Evolutionary conservation across 2,329 filamentous ascomycete species (phyloP).

Genomic region (Shiraia sp.): DNA sequence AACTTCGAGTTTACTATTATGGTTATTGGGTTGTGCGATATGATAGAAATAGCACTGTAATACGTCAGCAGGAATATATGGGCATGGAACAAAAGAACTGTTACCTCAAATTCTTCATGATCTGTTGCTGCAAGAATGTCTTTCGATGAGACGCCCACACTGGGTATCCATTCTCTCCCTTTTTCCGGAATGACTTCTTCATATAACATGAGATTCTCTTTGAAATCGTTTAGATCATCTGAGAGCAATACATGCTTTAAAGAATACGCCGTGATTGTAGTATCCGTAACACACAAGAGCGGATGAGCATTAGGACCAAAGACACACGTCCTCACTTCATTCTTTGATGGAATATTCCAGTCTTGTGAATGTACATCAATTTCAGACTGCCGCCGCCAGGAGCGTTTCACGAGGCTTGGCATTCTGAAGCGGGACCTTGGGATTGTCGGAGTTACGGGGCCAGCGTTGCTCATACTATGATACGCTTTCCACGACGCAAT

Average conservation of each 20-base stretch:
- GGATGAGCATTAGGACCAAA: constrained; percentile 5
- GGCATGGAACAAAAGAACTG: too few species aligned
- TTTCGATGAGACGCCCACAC: constrained; percentile 1
- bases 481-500: background rate
- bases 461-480: background rate
- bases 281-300: constrained; percentile 2
- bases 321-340: background rate
- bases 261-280: background rate
- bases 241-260: constrained; percentile 1
- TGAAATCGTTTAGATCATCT: background rate
- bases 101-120: constrained; percentile 5
- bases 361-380: background rate
- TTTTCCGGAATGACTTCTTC: background rate
- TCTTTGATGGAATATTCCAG: constrained; percentile 1
- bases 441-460: background rate
- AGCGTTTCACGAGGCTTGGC: background rate
- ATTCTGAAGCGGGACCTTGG: constrained; percentile 1
- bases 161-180: background rate
- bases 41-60: constrained; percentile 3
- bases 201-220: constrained; percentile 1
- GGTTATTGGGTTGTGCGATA: background rate
- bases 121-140: constrained; percentile 4
- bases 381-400: constrained; percentile 2
- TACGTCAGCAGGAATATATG: constrained; percentile 1
- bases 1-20: background rate